Base-by-base conservation (phyloP, 2,329 filamentous ascomycete species). In the Aschersonia sp. region DNA sequence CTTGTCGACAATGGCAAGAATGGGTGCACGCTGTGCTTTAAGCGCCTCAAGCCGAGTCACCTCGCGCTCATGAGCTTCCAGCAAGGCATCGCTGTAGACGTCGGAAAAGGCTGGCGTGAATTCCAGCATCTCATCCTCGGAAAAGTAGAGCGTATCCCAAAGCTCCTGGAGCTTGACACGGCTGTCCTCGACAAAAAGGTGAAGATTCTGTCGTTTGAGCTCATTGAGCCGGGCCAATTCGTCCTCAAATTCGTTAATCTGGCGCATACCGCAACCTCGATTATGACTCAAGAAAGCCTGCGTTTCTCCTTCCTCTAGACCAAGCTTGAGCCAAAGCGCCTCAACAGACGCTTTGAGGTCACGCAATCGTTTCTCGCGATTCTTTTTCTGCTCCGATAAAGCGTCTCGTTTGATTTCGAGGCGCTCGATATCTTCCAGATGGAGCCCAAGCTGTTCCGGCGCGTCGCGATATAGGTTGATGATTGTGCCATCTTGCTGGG, bases 61-160 rank as follows among this genome's bases (percentile, higher is more conserved):
- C 61, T 98, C 94, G 28, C 84, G 82, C 69, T 98, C 92, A 59
- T 98, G 94, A 0, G 92, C 89, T 54, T 94, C 89, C 0, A 98
- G 77, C 7, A 98, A 75, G 4, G 92, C 92, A 62, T 98, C 92
- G 57, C 89, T 96, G 67, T 94, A 96, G 28, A 96, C 91, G 61
- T 97, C 92, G 9, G 89, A 94, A 62, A 97, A 97, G 42, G 89
- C 92, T 0, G 94, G 92, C 0, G 89, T 92, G 57, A 98, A 98
- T 55, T 96, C 89, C 49, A 97, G 78, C 89, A 97, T 97, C 68
- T 98, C 92, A 59, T 98, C 92, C 61, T 98, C 92, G 0, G 87
- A 95, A 60, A 94, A 89, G 69, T 92, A 97, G 1, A 98, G 70
- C 0, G 80, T 74, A 61, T 98, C 92, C 92, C 94, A 98, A 0